Percentiles rank a stretch among this genome's conserved stretches.
Evolutionary conservation across 257 asterid species (phyloP).

Genomic region (Solanum phureja): DNA sequence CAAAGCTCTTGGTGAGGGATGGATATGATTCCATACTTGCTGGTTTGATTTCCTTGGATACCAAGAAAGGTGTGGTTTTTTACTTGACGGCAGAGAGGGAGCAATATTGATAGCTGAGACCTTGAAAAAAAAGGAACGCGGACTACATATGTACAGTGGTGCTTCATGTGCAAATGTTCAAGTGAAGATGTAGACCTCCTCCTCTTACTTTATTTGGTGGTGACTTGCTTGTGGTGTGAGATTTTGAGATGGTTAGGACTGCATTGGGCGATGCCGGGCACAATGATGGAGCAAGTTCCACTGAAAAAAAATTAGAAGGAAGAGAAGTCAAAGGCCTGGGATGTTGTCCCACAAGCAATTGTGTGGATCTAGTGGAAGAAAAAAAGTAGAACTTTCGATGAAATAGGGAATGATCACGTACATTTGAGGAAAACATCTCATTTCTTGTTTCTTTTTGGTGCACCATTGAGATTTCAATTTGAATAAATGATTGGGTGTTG

Average conservation of each 20-base stretch:
- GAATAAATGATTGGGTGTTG: neutral
- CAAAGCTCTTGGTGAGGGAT: neutral
- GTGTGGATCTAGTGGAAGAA: neutral
- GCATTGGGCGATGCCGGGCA: neutral
- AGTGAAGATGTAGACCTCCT: neutral
- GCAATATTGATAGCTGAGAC: neutral
- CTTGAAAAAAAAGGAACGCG: neutral
- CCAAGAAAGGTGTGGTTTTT: neutral
- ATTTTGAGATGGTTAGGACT: neutral
- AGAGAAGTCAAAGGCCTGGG: neutral
- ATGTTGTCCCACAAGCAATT: neutral
- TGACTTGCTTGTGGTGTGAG: neutral
- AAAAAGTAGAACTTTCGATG: neutral
- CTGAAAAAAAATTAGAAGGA: neutral
- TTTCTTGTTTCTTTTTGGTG: neutral
- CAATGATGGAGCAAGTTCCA: neutral
- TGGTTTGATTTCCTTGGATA: neutral
- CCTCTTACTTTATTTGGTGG: neutral
- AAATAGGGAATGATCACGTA: neutral
- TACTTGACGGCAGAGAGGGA: neutral
- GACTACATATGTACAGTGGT: neutral
- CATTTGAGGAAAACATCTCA: neutral
- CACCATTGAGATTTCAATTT: neutral
- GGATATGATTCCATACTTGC: neutral
- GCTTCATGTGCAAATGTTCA: neutral